Evolutionary conservation across 2,329 filamentous ascomycete species (phyloP).

Genomic region (Pyrenochaeta sp.): DNA sequence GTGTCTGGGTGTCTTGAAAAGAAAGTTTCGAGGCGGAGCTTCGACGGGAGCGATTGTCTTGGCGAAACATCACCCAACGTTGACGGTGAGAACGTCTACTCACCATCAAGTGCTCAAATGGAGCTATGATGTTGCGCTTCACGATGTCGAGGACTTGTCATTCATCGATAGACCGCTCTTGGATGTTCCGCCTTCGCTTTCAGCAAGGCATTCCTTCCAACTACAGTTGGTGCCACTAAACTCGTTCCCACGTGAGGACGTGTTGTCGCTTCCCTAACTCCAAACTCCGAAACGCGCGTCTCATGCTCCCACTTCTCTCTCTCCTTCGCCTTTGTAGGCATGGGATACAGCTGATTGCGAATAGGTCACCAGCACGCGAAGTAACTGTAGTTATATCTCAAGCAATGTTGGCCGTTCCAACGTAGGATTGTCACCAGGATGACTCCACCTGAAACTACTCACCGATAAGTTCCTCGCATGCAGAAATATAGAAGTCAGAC

Average conservation of each 20-base stretch:
- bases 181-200: background rate
- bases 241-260: background rate
- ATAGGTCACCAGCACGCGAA: too few species aligned
- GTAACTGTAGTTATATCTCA: too few species aligned
- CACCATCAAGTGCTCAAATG: background rate
- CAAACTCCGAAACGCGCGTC: background rate
- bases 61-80: background rate
- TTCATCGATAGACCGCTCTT: background rate
- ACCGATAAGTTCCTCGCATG: too few species aligned
- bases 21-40: conserved; percentile 2
- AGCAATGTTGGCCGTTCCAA: too few species aligned
- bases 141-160: background rate
- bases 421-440: too few species aligned
- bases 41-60: background rate
- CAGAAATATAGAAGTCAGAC: too few species aligned
- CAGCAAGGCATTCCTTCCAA: background rate
- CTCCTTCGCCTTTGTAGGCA: background rate
- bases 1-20: background rate
- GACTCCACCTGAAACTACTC: too few species aligned
- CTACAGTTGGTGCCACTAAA: background rate
- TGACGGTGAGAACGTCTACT: background rate
- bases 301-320: background rate
- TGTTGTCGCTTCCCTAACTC: background rate
- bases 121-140: background rate
- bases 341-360: background rate